Evolutionary conservation across 768 basidiomycete genomes (phyloP).

Genomic region (Hygrophoropsis aurantiaca): DNA sequence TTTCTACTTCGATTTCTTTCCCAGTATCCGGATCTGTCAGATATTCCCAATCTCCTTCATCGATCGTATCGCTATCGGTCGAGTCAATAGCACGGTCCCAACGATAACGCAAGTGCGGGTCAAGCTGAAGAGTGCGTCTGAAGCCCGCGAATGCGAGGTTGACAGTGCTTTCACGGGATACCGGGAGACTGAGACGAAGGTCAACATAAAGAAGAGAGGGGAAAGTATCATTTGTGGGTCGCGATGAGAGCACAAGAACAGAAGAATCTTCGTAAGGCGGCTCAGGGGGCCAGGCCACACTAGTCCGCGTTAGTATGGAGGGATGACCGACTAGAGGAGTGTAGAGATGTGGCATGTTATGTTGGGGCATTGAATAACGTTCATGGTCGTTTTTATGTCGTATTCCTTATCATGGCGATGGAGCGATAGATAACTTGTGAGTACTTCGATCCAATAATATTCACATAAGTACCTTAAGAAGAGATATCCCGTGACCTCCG

Average conservation of each 20-base stretch:
- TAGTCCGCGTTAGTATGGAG: conserved; percentile 17
- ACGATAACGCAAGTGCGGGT: conserved; percentile 6
- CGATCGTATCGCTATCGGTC: too few relatives aligned
- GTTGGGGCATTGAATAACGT: too few relatives aligned
- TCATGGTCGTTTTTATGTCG: too few relatives aligned
- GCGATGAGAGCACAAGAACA: conserved; percentile 27
- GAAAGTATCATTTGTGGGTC: conserved; percentile 12
- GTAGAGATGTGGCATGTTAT: too few relatives aligned
- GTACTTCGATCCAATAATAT: too few relatives aligned
- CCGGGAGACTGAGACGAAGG: conserved; percentile 12
- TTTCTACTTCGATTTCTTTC: conserved; percentile 15
- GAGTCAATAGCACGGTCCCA: conserved; percentile 18
- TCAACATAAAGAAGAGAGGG: conserved; percentile 14
- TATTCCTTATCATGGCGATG: too few relatives aligned
- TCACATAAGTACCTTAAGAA: too few relatives aligned
- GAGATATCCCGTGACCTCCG: too few relatives aligned
- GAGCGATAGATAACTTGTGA: too few relatives aligned
- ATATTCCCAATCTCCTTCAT: too few relatives aligned
- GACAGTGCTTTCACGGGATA: not conserved
- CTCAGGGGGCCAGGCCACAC: conserved; percentile 20
- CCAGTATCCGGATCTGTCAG: not conserved
- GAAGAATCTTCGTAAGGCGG: conserved; percentile 22
- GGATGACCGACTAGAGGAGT: conserved; percentile 9
- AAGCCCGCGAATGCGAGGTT: conserved; percentile 14
- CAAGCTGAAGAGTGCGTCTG: conserved; percentile 6